Conservation (phyloP, 2,329 filamentous ascomycete species). For the Aspergillus tamarii region DNA sequence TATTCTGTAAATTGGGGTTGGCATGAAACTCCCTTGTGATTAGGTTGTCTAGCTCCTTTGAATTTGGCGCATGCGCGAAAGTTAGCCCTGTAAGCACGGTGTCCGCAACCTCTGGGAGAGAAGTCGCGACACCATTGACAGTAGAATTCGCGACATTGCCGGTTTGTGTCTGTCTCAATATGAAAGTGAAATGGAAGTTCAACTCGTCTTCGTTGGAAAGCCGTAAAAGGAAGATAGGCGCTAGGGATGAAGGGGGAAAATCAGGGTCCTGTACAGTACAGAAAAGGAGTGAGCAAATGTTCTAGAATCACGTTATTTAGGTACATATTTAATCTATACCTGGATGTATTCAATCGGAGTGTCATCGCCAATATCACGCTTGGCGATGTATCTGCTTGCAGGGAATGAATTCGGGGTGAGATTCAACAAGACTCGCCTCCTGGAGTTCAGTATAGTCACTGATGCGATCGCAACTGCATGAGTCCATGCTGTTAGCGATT, state of each 20-base stretch:
- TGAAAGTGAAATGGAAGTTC: slow-evolving; percentile 88
- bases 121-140: slow-evolving; percentile 55
- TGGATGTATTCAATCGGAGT: slow-evolving; percentile 87
- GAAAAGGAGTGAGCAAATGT: slow-evolving; percentile 25
- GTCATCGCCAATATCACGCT: slow-evolving; percentile 72
- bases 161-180: slow-evolving; percentile 63
- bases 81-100: slow-evolving; percentile 86
- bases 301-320: not conserved
- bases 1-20: slow-evolving; percentile 96
- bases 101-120: slow-evolving; percentile 59
- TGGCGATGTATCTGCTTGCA: slow-evolving; percentile 74
- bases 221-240: slow-evolving; percentile 80
- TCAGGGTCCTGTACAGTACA: slow-evolving; percentile 72
- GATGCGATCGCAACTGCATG: slow-evolving; percentile 80
- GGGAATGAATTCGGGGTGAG: slow-evolving; percentile 86
- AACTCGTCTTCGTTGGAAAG: slow-evolving; percentile 90
- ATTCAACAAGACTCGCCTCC: slow-evolving; percentile 74
- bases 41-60: slow-evolving; percentile 87
- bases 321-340: slow-evolving; percentile 55
- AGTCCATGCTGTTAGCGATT: slow-evolving; percentile 1
- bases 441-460: slow-evolving; percentile 77
- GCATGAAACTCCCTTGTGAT: slow-evolving; percentile 95
- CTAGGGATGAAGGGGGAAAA: slow-evolving; percentile 44
- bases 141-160: slow-evolving; percentile 55
- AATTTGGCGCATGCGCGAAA: slow-evolving; percentile 84